Base-by-base conservation (phyloP, 805 yeast species). In the Barnettozyma sucrosica region DNA sequence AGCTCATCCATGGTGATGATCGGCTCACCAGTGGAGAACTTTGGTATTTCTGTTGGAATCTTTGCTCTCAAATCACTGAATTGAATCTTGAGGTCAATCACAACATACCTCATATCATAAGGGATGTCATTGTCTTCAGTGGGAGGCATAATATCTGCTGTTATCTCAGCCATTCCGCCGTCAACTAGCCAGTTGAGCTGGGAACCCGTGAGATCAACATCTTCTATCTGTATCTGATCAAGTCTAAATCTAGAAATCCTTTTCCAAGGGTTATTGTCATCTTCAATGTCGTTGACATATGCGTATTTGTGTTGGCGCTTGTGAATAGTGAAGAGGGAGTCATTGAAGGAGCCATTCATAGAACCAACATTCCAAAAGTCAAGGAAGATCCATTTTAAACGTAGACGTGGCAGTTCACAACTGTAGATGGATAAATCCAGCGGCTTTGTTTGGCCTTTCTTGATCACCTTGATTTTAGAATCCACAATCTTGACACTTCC, bases 131-230 rank as follows among this genome's bases (percentile, higher is more conserved):
- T 55, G 2, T 61, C 65, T 13, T 33, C 72, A 26, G 66, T 70
- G 1, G 95, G 93, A 26, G 85, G 69, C 76, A 82, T 80, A 19
- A 86, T 77, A 65, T 86, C 93, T 3, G 88, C 85, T 16, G 75
- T 68, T 5, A 86, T 66, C 49, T 85, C 89, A 5, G 82, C 80
- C 54, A 80, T 79, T 4, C 93, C 92, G 6, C 93, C 92, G 41
- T 79, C 79, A 23, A 75, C 74, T 11, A 86, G 64, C 95, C 93
- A 86, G 57, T 81, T 82, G 58, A 85, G 79, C 52, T 61, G 58
- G 4, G 63, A 58, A 36, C 59, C 61, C 4, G 43, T 45, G n/a
- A 67, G 48, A 0, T 72, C 71, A 20, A 70, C 45, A 25, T 66
- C 65, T n/a, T 64, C 66, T 6, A 71, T 58, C 34, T 65, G 63